Conservation (phyloP, 2,329 filamentous ascomycete genomes). For the Trichoderma sp. region DNA sequence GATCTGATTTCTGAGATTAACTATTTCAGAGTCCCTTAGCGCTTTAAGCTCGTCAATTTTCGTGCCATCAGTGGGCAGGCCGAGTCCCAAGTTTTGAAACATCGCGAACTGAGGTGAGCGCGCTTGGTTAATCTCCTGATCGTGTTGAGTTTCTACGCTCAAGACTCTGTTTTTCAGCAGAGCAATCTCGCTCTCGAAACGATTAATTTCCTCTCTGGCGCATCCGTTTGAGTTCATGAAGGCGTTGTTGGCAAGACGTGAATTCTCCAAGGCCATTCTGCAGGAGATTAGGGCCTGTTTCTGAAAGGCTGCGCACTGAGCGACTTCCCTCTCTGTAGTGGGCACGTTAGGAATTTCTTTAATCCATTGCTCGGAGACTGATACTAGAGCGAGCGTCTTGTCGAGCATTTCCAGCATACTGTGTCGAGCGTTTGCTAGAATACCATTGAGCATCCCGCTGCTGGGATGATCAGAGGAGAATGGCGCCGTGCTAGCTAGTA, state of each 20-base stretch:
- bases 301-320: neutral
- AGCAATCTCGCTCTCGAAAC: neutral
- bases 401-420: neutral
- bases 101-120: neutral
- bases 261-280: neutral
- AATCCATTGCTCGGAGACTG: neutral
- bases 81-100: neutral
- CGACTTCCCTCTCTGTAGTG: neutral
- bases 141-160: neutral
- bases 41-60: neutral
- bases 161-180: neutral
- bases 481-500: neutral
- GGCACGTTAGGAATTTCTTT: neutral
- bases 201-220: neutral
- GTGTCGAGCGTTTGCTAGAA: neutral
- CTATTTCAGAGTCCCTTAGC: neutral
- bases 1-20: neutral
- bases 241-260: neutral
- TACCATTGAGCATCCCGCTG: neutral
- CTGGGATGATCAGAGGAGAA: neutral
- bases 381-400: neutral
- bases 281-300: neutral
- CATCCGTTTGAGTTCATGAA: neutral
- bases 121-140: neutral
- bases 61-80: neutral